phyloP scores from a whole-genome alignment of 306 rosid genomes.

The Sophora flavescens region DNA sequence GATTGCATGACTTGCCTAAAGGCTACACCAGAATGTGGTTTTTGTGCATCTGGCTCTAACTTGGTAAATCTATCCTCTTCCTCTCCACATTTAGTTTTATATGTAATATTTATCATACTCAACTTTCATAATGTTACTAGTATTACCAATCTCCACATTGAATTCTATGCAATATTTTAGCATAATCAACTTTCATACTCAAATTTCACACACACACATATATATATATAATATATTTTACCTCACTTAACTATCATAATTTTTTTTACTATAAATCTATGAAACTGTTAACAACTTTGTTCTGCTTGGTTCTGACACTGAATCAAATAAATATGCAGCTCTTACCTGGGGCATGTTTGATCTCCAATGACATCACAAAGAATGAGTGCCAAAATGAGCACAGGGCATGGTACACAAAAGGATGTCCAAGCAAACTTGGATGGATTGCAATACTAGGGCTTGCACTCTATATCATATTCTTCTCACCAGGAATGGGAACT shows the following conservation, averaged over 20 bases:
- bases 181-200: not conserved
- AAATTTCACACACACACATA: too few species aligned
- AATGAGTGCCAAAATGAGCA: constrained; percentile 32
- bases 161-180: not conserved
- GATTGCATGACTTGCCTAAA: constrained; percentile 68
- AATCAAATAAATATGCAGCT: constrained; percentile 47
- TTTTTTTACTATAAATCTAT: too few species aligned
- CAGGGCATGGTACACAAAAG: constrained; percentile 68
- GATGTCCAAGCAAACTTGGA: constrained; percentile 69
- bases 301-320: not conserved
- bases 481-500: constrained; percentile 78
- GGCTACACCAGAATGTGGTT: constrained; percentile 59
- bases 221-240: too few species aligned
- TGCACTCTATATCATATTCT: constrained; percentile 63
- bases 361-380: constrained; percentile 39
- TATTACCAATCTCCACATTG: too few species aligned
- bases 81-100: not conserved
- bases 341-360: constrained; percentile 64
- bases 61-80: constrained; percentile 1
- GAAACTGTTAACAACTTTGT: not conserved
- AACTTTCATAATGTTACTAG: too few species aligned
- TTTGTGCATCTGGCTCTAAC: constrained; percentile 53
- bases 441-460: constrained; percentile 60
- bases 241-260: too few species aligned
- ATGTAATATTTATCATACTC: not conserved